Percentiles rank a stretch among this genome's conserved stretches.
These are phyloP conservation scores for Leptographium radiaticola DNA, from an alignment of 2,329 filamentous ascomycete species.

Conservation along the genomic window DNA sequence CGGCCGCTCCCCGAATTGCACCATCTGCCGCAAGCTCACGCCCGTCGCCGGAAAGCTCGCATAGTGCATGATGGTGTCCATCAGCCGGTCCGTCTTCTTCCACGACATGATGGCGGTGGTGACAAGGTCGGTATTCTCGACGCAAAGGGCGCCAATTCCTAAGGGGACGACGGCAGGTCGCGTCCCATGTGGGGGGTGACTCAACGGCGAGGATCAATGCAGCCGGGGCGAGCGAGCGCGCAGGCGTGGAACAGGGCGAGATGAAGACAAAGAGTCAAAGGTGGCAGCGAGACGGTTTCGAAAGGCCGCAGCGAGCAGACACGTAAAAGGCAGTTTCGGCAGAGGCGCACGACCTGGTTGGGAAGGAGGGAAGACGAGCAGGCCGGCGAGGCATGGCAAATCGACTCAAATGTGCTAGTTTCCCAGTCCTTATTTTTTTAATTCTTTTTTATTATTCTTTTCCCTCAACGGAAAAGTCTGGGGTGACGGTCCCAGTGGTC, in stretches of 20 bases:
- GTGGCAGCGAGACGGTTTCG: too few species aligned
- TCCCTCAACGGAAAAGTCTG: background rate
- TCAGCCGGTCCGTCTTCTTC: conserved; percentile 80
- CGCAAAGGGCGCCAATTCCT: background rate
- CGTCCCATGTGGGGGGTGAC: conserved; percentile 1
- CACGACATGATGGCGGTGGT: conserved; percentile 56
- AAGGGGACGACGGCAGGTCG: background rate
- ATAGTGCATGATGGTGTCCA: conserved; percentile 96
- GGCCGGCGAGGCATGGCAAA: background rate
- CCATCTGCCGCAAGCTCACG: conserved; percentile 95
- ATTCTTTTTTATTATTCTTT: background rate
- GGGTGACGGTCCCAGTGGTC: background rate
- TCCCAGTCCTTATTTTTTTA: background rate
- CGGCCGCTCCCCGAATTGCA: conserved; percentile 91
- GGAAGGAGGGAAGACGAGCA: too few species aligned
- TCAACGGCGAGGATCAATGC: too few species aligned
- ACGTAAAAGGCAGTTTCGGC: too few species aligned
- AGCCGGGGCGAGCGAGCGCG: background rate
- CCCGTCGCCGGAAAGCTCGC: conserved; percentile 93
- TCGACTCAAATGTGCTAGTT: background rate
- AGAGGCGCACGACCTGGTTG: too few species aligned
- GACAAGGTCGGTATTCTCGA: background rate
- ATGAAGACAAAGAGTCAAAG: too few species aligned
- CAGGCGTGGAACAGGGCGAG: background rate
- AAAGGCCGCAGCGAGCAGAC: too few species aligned